Base-by-base conservation (phyloP, 2,329 filamentous ascomycete species). In the Cryphonectria japonica region DNA sequence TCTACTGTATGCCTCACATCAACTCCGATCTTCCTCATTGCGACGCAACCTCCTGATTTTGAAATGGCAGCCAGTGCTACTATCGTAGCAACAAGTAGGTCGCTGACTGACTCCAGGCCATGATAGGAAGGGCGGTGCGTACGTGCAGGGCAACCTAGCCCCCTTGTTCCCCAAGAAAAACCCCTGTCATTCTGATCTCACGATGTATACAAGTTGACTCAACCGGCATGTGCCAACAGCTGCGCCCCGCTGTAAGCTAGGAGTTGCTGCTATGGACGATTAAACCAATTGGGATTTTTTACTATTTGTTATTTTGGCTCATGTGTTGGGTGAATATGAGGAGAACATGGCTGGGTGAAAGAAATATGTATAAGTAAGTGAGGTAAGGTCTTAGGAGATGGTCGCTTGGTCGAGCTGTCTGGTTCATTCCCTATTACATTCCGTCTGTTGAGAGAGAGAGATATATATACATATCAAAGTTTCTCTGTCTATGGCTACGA, bases 171-270 rank as follows among this genome's bases (percentile, higher is more conserved):
- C 39, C 26, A n/a, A 7, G 22, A 9, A 16, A 46, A 5, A 13
- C 4, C 41, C 39, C 29, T 65, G 63, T 65, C 63, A 65, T 46
- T 32, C 19, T 34, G 41, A 52, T 46, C 43, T 34, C 63, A 34
- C 29, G 16, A 46, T 65, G 63, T 52, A 65, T 65, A 34, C 63
- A 65, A 65, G 22, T 32, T 65, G 63, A 65, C 63, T 65, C 63
- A 65, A 29, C 26, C n/a, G 39, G 8, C 16, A 29, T 34, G 22
- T 43, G 22, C 19, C 59, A 60, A 22, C 61, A 2, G 16, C n/a
- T 43, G 41, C 14, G 37, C 37, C n/a, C 22, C 46, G 8, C 46
- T 50, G 11, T 64, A 19, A 4, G 7, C 14, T 64, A 29, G 11
- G 8, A 14, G n/a, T 43, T 43, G 7, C 61, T 43, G 26, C 9